phyloP scores from a whole-genome alignment of 2,329 filamentous ascomycete genomes.

The Phialemoniopsis sp. region DNA sequence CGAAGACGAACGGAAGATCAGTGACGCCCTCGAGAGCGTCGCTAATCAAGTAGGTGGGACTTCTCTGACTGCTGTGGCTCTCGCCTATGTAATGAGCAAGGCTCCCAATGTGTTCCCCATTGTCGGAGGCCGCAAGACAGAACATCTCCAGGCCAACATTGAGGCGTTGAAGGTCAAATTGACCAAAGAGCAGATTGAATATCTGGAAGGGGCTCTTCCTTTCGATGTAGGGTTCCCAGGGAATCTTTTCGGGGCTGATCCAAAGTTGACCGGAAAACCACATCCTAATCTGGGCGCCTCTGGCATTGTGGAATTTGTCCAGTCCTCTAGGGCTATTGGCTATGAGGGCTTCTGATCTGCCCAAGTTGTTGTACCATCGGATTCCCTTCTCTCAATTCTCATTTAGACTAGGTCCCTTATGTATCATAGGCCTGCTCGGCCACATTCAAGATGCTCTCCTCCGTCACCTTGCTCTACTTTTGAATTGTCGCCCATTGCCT shows the following conservation, averaged over 20 bases:
- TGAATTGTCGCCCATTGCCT: too few relatives aligned
- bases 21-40: conserved; percentile 55
- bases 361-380: too few relatives aligned
- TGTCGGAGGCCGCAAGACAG: conserved; percentile 45
- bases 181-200: conserved; percentile 44
- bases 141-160: conserved; percentile 51
- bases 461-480: too few relatives aligned
- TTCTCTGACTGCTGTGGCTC: conserved; percentile 49
- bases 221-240: conserved; percentile 56
- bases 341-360: too few relatives aligned
- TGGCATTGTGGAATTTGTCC: too few relatives aligned
- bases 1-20: conserved; percentile 42
- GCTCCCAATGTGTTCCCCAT: conserved; percentile 49
- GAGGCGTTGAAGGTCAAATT: conserved; percentile 45
- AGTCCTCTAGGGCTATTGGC: too few relatives aligned
- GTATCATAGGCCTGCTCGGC: too few relatives aligned
- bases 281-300: too few relatives aligned
- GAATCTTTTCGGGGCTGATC: conserved; percentile 24
- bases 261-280: too few relatives aligned
- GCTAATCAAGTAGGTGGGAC: conserved; percentile 50
- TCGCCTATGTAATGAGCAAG: conserved; percentile 15
- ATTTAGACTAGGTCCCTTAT: too few relatives aligned
- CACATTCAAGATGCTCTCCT: too few relatives aligned
- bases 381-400: too few relatives aligned
- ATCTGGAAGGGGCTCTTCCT: conserved; percentile 45